phyloP scores from a whole-genome alignment of 352 stramenopile species.

The Phytophthora citricola region DNA sequence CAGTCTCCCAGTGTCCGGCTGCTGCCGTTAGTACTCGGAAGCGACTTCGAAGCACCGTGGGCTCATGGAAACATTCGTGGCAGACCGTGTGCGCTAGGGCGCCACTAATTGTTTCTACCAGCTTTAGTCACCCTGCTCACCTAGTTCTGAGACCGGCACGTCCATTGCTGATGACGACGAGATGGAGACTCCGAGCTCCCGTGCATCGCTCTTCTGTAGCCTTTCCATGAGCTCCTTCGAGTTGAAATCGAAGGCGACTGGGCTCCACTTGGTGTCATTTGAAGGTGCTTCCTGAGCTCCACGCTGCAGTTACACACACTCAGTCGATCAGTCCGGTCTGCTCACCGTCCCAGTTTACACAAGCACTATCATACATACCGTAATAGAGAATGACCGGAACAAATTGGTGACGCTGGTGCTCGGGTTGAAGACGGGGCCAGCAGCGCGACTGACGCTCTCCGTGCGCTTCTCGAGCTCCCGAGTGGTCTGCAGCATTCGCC shows the following conservation, averaged over 20 bases:
- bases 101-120: too few relatives aligned
- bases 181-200: conserved; percentile 69
- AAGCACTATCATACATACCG: conserved; percentile 38
- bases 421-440: conserved; percentile 67
- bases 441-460: conserved; percentile 58
- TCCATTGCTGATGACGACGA: conserved; percentile 23
- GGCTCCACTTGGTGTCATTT: conserved; percentile 59
- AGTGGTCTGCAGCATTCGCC: conserved; percentile 59
- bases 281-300: conserved; percentile 30
- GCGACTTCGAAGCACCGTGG: conserved; percentile 12
- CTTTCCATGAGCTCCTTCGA: conserved; percentile 56
- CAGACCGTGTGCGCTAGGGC: too few relatives aligned
- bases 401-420: conserved; percentile 65
- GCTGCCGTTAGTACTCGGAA: background rate
- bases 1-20: too few relatives aligned
- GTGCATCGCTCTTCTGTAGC: conserved; percentile 61
- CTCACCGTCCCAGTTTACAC: background rate
- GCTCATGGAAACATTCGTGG: too few relatives aligned
- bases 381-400: conserved; percentile 67
- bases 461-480: conserved; percentile 71
- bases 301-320: conserved; percentile 35
- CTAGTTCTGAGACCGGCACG: background rate
- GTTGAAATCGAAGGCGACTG: conserved; percentile 66
- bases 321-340: conserved; percentile 5
- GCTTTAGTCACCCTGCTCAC: background rate